These are phyloP conservation scores for Aspergillus pseudoglaucus DNA, from an alignment of 2,329 filamentous ascomycete genomes.

Conservation along the genomic window DNA sequence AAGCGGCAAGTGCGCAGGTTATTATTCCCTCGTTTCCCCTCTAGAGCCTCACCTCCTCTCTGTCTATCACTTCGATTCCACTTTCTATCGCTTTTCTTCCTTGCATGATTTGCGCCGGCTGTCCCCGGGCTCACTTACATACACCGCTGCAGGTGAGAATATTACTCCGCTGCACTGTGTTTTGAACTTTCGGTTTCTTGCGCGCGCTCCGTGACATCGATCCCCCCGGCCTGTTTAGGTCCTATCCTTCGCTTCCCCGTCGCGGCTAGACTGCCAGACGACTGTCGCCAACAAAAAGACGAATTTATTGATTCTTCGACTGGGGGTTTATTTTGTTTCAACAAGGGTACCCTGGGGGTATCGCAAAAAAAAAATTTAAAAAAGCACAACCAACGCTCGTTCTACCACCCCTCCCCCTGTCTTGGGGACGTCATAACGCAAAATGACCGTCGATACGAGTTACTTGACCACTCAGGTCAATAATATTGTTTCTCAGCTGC, in stretches of 20 bases:
- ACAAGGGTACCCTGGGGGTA: too few relatives aligned
- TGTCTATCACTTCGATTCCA: constrained; percentile 13
- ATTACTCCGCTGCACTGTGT: constrained; percentile 6
- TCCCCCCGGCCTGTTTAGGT: constrained; percentile 4
- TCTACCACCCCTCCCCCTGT: neutral
- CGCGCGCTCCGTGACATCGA: constrained; percentile 10
- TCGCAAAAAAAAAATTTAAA: too few relatives aligned
- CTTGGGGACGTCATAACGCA: constrained; percentile 7
- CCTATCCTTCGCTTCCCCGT: neutral
- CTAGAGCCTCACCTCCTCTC: constrained; percentile 6
- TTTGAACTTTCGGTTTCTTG: constrained; percentile 12
- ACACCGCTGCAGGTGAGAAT: constrained; percentile 8
- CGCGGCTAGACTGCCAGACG: neutral
- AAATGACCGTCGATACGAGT: constrained; percentile 71
- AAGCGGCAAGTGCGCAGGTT: neutral
- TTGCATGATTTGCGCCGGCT: neutral
- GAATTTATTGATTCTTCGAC: too few relatives aligned
- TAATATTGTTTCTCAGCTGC: constrained; percentile 84
- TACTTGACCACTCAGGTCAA: constrained; percentile 94
- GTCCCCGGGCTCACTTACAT: neutral
- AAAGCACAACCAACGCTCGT: too few relatives aligned
- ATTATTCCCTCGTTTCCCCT: neutral
- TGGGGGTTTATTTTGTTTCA: too few relatives aligned
- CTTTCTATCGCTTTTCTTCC: constrained; percentile 9
- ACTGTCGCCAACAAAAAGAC: too few relatives aligned